Conservation (phyloP, 164 flowering plant species). For the Chloranthus sessilifolius region DNA sequence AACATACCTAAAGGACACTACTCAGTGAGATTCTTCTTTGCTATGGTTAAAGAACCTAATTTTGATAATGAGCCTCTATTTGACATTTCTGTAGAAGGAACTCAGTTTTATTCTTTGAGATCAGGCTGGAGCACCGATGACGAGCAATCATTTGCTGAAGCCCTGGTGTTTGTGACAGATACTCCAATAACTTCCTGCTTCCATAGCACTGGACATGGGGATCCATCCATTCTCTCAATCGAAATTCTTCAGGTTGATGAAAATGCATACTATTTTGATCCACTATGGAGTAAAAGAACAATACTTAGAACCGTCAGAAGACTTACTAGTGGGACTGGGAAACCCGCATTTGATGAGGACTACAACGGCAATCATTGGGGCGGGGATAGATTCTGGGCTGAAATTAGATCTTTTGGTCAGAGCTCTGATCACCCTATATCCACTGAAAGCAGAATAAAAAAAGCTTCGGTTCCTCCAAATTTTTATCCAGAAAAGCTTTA, state of each 20-base stretch:
- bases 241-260: conserved; percentile 89
- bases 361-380: conserved; percentile 75
- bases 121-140: conserved; percentile 74
- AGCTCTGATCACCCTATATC: conserved; percentile 41
- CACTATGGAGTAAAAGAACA: conserved; percentile 49
- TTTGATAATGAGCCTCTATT: conserved; percentile 74
- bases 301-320: conserved; percentile 69
- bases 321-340: conserved; percentile 52
- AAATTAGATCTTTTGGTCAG: conserved; percentile 43
- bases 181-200: conserved; percentile 76
- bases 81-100: conserved; percentile 89
- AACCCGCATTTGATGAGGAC: conserved; percentile 69
- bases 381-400: conserved; percentile 89
- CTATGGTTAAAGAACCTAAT: conserved; percentile 41
- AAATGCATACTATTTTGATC: conserved; percentile 62
- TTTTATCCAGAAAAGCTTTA: conserved; percentile 83
- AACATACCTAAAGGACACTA: conserved; percentile 77
- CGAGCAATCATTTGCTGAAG: conserved; percentile 77
- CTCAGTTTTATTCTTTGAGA: conserved; percentile 57
- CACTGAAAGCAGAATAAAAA: conserved; percentile 39
- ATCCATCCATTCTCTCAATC: conserved; percentile 82
- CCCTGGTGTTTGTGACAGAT: conserved; percentile 58
- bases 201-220: conserved; percentile 98
- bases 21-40: conserved; percentile 74
- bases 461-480: conserved; percentile 63